Base-by-base conservation (phyloP, 257 asterid genomes). In the Petrea volubilis region DNA sequence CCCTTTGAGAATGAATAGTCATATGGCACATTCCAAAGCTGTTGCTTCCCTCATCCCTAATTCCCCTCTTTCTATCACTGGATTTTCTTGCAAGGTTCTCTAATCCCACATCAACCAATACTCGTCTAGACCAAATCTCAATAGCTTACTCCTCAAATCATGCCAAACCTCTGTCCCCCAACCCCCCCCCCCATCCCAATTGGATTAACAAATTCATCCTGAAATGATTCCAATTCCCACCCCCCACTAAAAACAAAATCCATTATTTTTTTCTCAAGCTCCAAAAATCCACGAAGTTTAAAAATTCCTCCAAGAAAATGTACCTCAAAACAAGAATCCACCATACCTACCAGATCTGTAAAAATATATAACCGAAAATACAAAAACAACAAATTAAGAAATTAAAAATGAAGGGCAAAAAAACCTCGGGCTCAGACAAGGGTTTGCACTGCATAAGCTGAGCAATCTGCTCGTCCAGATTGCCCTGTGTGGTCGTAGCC, bases 371-470 rank as follows among this genome's bases (percentile, higher is more conserved):
- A 58, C 46, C 6, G 17, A 1, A 57, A 70, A 57, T 14, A 28
- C 20, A 47, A 49, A 23, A 51, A 41, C 44, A 58, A 66, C 2
- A 61, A 57, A 43, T 56, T 12, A 28, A 41, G 25, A 7, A 27
- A 44, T 0, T 3, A 31, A 55, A 71, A 66, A 21, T 36, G 64
- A 75, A 31, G 23, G 50, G 50, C 1, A 51, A 38, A 23, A 52
- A 73, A 70, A 90, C 97, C 95, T 93, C 96, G 56, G 97, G 80
- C 83, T 93, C 98, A 7, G 97, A 81, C 81, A 93, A 79, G 57
- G 98, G 98, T 70, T 89, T 93, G 96, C 98, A 93, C 87, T 93
- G 98, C 92, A 93, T 90, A 66, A 93, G 96, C 92, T 90, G 97
- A 70, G 84, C 61, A 83, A 93, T 91, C 88, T 93, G 94, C 72